A percentile compares a stretch with the other conserved stretches of the same genome.
Evolutionary conservation across 306 rosid genomes (phyloP).

Genomic region (Inga leiocalycina): DNA sequence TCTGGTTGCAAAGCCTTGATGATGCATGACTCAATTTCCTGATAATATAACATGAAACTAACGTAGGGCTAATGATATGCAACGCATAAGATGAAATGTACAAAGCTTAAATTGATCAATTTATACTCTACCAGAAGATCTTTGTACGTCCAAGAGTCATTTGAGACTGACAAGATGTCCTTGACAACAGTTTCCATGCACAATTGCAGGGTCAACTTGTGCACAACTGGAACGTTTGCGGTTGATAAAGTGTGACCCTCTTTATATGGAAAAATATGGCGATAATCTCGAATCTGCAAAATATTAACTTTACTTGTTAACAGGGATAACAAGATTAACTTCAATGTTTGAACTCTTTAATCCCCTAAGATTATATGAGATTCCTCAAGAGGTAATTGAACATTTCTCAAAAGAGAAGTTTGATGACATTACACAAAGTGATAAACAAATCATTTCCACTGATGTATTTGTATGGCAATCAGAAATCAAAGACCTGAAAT

Average conservation of each 20-base stretch:
- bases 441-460: slow-evolving; percentile 1
- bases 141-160: slow-evolving; percentile 42
- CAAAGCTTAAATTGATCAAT: slow-evolving; percentile 4
- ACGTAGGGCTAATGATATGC: background rate
- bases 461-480: background rate
- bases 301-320: background rate
- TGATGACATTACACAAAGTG: background rate
- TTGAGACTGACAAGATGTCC: slow-evolving; percentile 39
- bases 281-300: slow-evolving; percentile 53
- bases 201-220: slow-evolving; percentile 37
- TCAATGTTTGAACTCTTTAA: background rate
- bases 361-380: slow-evolving; percentile 6
- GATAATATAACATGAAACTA: slow-evolving; percentile 11
- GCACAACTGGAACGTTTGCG: slow-evolving; percentile 32
- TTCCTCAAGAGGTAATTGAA: background rate
- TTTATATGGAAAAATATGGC: slow-evolving; percentile 27
- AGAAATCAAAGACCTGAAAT: slow-evolving; percentile 1
- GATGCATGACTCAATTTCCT: slow-evolving; percentile 49
- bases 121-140: slow-evolving; percentile 38
- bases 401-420: background rate
- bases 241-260: slow-evolving; percentile 14
- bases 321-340: slow-evolving; percentile 2
- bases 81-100: slow-evolving; percentile 12
- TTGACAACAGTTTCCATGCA: slow-evolving; percentile 45
- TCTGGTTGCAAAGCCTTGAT: slow-evolving; percentile 49